Percentiles rank a stretch among this genome's conserved stretches.
These are phyloP conservation scores for Yarrowia sp. DNA, from an alignment of 805 yeast species.

Conservation along the genomic window DNA sequence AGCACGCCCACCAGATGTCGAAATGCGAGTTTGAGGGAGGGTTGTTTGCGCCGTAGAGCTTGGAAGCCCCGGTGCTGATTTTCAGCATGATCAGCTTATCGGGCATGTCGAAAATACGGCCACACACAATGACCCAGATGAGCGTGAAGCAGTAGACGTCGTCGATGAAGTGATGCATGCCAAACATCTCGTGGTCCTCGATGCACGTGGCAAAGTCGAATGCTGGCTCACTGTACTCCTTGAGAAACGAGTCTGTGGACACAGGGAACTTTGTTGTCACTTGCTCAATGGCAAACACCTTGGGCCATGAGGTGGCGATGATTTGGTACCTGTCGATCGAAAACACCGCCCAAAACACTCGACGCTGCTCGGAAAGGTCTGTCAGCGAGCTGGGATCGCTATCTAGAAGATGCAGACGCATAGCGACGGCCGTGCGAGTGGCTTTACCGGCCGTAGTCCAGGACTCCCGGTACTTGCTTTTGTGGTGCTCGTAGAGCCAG, in stretches of 20 bases:
- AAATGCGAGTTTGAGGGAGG: slow-evolving; percentile 12
- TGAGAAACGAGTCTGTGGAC: slow-evolving; percentile 28
- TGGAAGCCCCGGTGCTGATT: background rate
- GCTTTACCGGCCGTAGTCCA: slow-evolving; percentile 29
- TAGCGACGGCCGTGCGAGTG: slow-evolving; percentile 7
- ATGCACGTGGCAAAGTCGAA: slow-evolving; percentile 19
- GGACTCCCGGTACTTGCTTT: slow-evolving; percentile 11
- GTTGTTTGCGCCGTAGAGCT: slow-evolving; percentile 11
- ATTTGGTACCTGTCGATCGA: slow-evolving; percentile 29
- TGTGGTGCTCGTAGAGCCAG: slow-evolving; percentile 23
- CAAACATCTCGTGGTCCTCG: slow-evolving; percentile 30
- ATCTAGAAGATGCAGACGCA: slow-evolving; percentile 18
- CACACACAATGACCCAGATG: slow-evolving; percentile 24
- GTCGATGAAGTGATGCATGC: slow-evolving; percentile 29
- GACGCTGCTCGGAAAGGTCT: slow-evolving; percentile 15
- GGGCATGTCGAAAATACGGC: slow-evolving; percentile 32
- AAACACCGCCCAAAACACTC: slow-evolving; percentile 29
- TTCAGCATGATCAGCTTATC: slow-evolving; percentile 22
- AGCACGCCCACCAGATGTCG: slow-evolving; percentile 25
- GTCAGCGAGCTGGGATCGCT: slow-evolving; percentile 5
- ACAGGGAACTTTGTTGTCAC: slow-evolving; percentile 20
- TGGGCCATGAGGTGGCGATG: slow-evolving; percentile 25
- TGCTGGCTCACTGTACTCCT: slow-evolving; percentile 20
- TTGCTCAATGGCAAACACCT: slow-evolving; percentile 27
- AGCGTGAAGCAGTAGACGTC: slow-evolving; percentile 31